A percentile compares a stretch with the other conserved stretches of the same genome.
Evolutionary conservation across 768 basidiomycete genomes (phyloP).

Genomic region (Cytidiella melzeri): DNA sequence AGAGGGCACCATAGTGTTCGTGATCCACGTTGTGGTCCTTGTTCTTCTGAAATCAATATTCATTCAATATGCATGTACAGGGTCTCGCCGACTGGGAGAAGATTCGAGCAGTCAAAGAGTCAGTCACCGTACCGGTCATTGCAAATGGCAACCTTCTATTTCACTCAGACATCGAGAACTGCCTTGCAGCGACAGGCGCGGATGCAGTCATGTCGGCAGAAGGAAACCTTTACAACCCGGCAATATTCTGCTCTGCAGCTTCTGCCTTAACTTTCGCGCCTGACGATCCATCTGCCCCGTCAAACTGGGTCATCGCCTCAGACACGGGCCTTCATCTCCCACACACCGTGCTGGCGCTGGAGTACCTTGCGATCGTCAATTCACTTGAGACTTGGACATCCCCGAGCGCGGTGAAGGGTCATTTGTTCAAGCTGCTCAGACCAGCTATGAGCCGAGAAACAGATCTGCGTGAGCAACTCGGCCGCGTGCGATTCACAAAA

Average conservation of each 20-base stretch:
- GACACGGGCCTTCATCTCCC: conserved; percentile 43
- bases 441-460: conserved; percentile 61
- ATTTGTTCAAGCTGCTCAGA: conserved; percentile 88
- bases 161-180: conserved; percentile 73
- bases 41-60: background rate
- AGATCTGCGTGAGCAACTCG: conserved; percentile 72
- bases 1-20: conserved; percentile 75
- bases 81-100: conserved; percentile 87
- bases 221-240: conserved; percentile 89
- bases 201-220: conserved; percentile 96
- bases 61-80: conserved; percentile 27
- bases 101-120: conserved; percentile 86
- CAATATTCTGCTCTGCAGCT: conserved; percentile 50
- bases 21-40: conserved; percentile 3
- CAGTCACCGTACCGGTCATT: conserved; percentile 88
- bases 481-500: conserved; percentile 34
- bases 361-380: conserved; percentile 80
- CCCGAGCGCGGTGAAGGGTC: conserved; percentile 78
- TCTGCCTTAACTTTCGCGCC: conserved; percentile 5
- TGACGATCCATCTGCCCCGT: conserved; percentile 5
- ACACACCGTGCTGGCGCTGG: conserved; percentile 64
- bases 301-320: conserved; percentile 9
- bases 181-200: conserved; percentile 77
- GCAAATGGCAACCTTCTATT: conserved; percentile 96
- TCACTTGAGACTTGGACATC: conserved; percentile 64